phyloP scores from a whole-genome alignment of 352 stramenopile species.

The Phytophthora uliginosa region DNA sequence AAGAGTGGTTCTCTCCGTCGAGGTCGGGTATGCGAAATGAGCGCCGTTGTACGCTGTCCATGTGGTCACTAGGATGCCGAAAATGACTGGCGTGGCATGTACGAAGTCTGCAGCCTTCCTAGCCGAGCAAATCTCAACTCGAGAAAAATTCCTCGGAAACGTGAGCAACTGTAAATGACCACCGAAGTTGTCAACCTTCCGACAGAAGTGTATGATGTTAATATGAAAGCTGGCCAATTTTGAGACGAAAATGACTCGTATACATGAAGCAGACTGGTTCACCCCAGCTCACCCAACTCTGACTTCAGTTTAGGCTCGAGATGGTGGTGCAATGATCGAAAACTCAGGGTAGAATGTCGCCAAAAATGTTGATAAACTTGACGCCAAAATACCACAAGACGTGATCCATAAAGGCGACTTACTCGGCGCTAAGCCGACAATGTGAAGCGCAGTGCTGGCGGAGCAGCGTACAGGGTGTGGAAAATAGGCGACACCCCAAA shows the following conservation, averaged over 20 bases:
- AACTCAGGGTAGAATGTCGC: too few relatives aligned
- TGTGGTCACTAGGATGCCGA: background rate
- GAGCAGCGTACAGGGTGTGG: slow-evolving; percentile 3
- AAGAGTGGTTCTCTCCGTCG: background rate
- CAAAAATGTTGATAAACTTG: background rate
- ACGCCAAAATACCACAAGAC: background rate
- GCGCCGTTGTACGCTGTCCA: background rate
- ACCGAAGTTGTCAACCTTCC: too few relatives aligned
- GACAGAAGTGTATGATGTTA: too few relatives aligned
- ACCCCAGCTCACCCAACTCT: too few relatives aligned
- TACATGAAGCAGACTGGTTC: background rate
- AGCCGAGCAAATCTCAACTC: background rate
- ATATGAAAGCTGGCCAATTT: background rate
- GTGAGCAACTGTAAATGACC: slow-evolving; percentile 3
- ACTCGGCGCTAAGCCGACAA: background rate
- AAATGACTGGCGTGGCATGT: slow-evolving; percentile 2
- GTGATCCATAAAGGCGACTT: background rate
- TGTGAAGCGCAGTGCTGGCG: background rate
- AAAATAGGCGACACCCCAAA: slow-evolving; percentile 10
- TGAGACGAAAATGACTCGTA: background rate
- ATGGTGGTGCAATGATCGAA: background rate
- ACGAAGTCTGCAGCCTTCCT: slow-evolving; percentile 19
- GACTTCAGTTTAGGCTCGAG: background rate
- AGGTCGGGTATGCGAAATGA: slow-evolving; percentile 26
- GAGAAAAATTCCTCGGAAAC: slow-evolving; percentile 18